A percentile compares a stretch with the other conserved stretches of the same genome.
Evolutionary conservation across 2,329 filamentous ascomycete species (phyloP).

Genomic region (Colletotrichum agaves): DNA sequence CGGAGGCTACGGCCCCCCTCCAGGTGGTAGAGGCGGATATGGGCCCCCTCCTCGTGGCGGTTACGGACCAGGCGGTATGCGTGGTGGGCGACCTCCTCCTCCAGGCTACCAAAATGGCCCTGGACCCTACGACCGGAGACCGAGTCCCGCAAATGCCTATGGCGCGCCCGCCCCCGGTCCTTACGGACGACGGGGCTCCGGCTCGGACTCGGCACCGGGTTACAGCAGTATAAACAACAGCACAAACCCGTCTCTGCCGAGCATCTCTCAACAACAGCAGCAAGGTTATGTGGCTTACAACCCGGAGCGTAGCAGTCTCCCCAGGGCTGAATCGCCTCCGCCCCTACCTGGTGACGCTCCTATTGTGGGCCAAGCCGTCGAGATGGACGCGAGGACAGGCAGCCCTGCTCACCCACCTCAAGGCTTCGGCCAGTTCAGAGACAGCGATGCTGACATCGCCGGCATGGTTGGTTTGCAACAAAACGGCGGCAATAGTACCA

Average conservation of each 20-base stretch:
- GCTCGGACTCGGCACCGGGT: slow-evolving; percentile 51
- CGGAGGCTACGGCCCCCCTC: slow-evolving; percentile 47
- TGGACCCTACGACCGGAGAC: slow-evolving; percentile 51
- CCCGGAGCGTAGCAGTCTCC: slow-evolving; percentile 56
- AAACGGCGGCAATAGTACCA: slow-evolving; percentile 45
- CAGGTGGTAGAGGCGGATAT: slow-evolving; percentile 57
- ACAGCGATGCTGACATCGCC: slow-evolving; percentile 77
- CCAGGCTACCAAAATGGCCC: slow-evolving; percentile 54
- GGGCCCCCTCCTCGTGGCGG: slow-evolving; percentile 53
- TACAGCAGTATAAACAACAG: slow-evolving; percentile 46
- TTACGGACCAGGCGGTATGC: slow-evolving; percentile 46
- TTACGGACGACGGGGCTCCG: slow-evolving; percentile 49
- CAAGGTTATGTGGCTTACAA: slow-evolving; percentile 57
- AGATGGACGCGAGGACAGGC: slow-evolving; percentile 80
- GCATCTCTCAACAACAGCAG: slow-evolving; percentile 43
- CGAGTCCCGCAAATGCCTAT: slow-evolving; percentile 52
- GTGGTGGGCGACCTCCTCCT: slow-evolving; percentile 54
- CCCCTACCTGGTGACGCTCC: slow-evolving; percentile 61
- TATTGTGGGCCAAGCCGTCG: slow-evolving; percentile 74
- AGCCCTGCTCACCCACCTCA: slow-evolving; percentile 57
- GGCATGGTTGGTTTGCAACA: slow-evolving; percentile 81
- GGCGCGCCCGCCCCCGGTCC: slow-evolving; percentile 41
- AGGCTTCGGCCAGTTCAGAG: slow-evolving; percentile 61
- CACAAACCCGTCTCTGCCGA: slow-evolving; percentile 50
- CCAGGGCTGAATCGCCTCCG: slow-evolving; percentile 72